phyloP scores from a whole-genome alignment of 306 rosid species.

The Cercis canadensis region DNA sequence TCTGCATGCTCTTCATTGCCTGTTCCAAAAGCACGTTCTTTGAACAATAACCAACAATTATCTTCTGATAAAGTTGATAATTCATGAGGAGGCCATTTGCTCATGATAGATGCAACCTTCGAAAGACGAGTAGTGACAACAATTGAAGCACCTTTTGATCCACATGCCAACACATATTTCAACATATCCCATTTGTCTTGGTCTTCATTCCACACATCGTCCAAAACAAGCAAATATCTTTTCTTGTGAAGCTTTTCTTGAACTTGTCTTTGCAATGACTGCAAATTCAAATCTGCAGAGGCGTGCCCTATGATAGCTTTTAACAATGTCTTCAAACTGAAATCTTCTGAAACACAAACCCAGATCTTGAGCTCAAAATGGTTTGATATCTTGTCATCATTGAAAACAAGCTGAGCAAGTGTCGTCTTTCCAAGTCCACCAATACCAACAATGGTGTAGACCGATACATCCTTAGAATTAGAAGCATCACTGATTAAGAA shows the following conservation, averaged over 20 bases:
- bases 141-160: slow-evolving; percentile 13
- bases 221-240: neutral
- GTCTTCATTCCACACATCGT: slow-evolving; percentile 4
- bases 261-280: neutral
- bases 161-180: neutral
- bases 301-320: neutral
- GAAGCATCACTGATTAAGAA: neutral
- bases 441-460: slow-evolving; percentile 20
- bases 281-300: neutral
- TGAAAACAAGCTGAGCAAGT: slow-evolving; percentile 38
- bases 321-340: slow-evolving; percentile 8
- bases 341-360: slow-evolving; percentile 36
- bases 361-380: slow-evolving; percentile 35
- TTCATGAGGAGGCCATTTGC: neutral
- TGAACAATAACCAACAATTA: neutral
- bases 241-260: neutral
- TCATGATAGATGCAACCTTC: neutral
- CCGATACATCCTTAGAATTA: neutral
- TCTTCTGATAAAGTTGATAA: neutral
- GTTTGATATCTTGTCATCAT: slow-evolving; percentile 20
- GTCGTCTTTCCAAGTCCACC: slow-evolving; percentile 45
- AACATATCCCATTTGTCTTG: slow-evolving; percentile 8
- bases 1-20: neutral
- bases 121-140: slow-evolving; percentile 14
- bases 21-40: slow-evolving; percentile 3